Conservation (phyloP, 78 protist species). For the Dictyostelium discoideum region dicty_2.7 NC_007091.3:103001-103500, state of each 20-base stretch:
- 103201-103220: constrained; percentile 26
- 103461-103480: constrained; percentile 4
- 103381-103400: neutral
- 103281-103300: neutral
- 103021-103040: neutral
- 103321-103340: neutral
- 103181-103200: constrained; percentile 31
- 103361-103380: neutral
- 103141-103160: constrained; percentile 1
- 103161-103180: constrained; percentile 17
- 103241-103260: constrained; percentile 21
- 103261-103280: constrained; percentile 38
- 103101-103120: neutral
- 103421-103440: constrained; percentile 42
- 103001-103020: neutral
- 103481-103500: neutral
- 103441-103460: constrained; percentile 21
- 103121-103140: constrained; percentile 1
- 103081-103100: constrained; percentile 45
- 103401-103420: neutral
- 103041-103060: neutral
- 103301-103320: neutral
- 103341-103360: constrained; percentile 4
- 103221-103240: constrained; percentile 40
- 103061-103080: constrained; percentile 20